phyloP scores from a whole-genome alignment of 139 green algal genomes.

The Tetraselmis chui region DNA sequence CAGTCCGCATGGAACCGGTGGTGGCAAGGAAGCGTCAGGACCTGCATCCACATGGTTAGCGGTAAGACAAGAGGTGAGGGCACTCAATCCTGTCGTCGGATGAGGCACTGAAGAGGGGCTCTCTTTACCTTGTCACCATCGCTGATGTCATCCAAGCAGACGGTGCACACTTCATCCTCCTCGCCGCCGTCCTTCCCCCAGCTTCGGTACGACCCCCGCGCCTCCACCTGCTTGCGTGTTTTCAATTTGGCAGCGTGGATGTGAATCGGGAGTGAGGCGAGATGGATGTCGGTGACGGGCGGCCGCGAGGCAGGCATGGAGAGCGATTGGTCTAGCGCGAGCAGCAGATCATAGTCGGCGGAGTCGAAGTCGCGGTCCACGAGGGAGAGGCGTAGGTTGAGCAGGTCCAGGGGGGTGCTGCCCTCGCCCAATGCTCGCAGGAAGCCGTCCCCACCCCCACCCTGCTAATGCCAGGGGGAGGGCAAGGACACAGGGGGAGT shows the following conservation, averaged over 20 bases:
- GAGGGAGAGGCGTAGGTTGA: background rate
- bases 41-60: too few species aligned
- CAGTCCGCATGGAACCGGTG: slow-evolving; percentile 35
- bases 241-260: background rate
- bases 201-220: too few species aligned
- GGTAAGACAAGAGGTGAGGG: too few species aligned
- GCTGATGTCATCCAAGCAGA: background rate
- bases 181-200: background rate
- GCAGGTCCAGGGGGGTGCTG: background rate
- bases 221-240: background rate
- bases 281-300: slow-evolving; percentile 3
- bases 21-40: slow-evolving; percentile 32
- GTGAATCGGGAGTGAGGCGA: slow-evolving; percentile 11
- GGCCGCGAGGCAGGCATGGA: background rate
- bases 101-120: background rate
- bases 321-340: slow-evolving; percentile 3
- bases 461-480: too few species aligned
- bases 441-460: background rate
- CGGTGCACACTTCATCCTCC: background rate
- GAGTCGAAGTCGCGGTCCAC: background rate
- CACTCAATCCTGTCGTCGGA: too few species aligned
- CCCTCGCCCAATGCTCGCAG: background rate
- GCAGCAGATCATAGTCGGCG: slow-evolving; percentile 4
- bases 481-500: background rate
- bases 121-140: background rate